Conservation (phyloP, 2,329 filamentous ascomycete genomes). For the Neonectria sp. region DNA sequence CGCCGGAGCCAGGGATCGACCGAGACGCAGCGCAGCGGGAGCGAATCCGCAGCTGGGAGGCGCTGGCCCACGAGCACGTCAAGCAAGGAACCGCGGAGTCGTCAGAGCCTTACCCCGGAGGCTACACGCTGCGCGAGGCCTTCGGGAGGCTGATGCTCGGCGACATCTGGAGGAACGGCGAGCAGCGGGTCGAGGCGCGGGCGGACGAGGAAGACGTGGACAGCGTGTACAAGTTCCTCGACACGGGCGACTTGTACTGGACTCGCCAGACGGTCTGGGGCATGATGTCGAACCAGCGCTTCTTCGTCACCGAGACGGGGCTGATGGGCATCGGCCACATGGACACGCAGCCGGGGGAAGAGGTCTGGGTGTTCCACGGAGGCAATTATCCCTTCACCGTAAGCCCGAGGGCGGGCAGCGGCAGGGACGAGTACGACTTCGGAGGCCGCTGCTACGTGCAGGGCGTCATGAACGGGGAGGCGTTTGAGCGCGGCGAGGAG, state of each 20-base stretch:
- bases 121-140: constrained; percentile 14
- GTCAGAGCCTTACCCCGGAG: constrained; percentile 13
- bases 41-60: constrained; percentile 12
- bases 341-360: constrained; percentile 26
- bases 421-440: constrained; percentile 25
- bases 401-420: not conserved
- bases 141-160: constrained; percentile 30
- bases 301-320: constrained; percentile 27
- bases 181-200: not conserved
- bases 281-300: constrained; percentile 19
- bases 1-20: not conserved
- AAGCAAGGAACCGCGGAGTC: not conserved
- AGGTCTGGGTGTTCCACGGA: constrained; percentile 25
- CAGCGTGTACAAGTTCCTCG: constrained; percentile 15
- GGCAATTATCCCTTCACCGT: constrained; percentile 30
- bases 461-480: constrained; percentile 30
- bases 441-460: constrained; percentile 30
- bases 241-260: constrained; percentile 6
- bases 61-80: constrained; percentile 15
- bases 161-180: constrained; percentile 6
- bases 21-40: constrained; percentile 1
- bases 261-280: constrained; percentile 13
- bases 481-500: constrained; percentile 18
- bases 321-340: constrained; percentile 28
- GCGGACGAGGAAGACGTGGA: constrained; percentile 12